A percentile compares a stretch with the other conserved stretches of the same genome.
Conservation (phyloP, 2,329 filamentous ascomycete species). For the Cryphonectria parasitica region DNA sequence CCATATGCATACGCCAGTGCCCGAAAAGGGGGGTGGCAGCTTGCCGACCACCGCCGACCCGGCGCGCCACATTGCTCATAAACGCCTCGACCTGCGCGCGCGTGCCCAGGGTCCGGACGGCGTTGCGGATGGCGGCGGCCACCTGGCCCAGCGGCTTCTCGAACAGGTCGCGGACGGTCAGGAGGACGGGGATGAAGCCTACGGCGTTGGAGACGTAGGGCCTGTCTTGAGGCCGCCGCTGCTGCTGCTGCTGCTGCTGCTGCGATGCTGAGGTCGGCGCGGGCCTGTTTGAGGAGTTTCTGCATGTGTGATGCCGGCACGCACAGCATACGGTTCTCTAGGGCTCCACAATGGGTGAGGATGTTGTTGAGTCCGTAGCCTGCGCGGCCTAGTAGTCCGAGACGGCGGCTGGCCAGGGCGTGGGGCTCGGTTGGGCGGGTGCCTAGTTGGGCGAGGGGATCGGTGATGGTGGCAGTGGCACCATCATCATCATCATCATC, state of each 20-base stretch:
- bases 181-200: slow-evolving; percentile 7
- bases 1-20: slow-evolving; percentile 37
- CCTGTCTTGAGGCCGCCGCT: background rate
- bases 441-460: slow-evolving; percentile 37
- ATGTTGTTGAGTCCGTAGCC: slow-evolving; percentile 36
- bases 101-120: slow-evolving; percentile 39
- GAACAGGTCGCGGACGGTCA: slow-evolving; percentile 11
- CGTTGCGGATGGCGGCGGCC: slow-evolving; percentile 35
- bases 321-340: slow-evolving; percentile 18
- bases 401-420: slow-evolving; percentile 29
- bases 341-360: background rate
- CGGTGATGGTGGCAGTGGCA: slow-evolving; percentile 26
- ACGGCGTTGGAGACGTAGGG: slow-evolving; percentile 3
- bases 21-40: slow-evolving; percentile 38
- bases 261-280: background rate
- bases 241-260: background rate
- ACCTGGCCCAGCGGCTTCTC: slow-evolving; percentile 36
- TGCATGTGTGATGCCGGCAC: slow-evolving; percentile 17
- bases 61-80: slow-evolving; percentile 34
- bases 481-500: no score
- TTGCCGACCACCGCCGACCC: slow-evolving; percentile 30
- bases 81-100: slow-evolving; percentile 42
- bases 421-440: slow-evolving; percentile 33
- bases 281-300: background rate
- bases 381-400: slow-evolving; percentile 33